A percentile compares a stretch with the other conserved stretches of the same genome.
These are phyloP conservation scores for Pilaira anomala DNA, from an alignment of 192 early-diverging fungal genomes.

Conservation along the genomic window DNA sequence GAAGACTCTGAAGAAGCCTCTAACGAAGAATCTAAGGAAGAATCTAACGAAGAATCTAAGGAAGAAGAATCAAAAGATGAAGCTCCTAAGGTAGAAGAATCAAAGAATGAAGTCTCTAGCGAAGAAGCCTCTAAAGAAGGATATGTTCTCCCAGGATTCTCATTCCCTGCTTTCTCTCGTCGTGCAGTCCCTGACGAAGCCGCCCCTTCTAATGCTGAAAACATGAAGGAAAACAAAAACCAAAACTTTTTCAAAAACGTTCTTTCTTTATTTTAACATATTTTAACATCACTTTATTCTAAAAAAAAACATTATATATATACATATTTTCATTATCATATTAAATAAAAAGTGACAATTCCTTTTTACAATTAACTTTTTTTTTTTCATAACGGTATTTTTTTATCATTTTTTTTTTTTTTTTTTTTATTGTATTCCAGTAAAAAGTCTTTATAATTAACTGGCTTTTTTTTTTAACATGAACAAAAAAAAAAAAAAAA, in stretches of 20 bases:
- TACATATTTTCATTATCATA: too few relatives aligned
- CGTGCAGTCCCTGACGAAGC: neutral
- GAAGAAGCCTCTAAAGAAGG: neutral
- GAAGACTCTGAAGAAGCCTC: neutral
- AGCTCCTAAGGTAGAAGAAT: too few relatives aligned
- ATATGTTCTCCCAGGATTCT: neutral
- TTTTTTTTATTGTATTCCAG: too few relatives aligned
- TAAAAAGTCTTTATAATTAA: neutral
- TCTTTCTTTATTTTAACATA: neutral
- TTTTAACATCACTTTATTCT: too few relatives aligned
- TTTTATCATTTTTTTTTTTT: neutral
- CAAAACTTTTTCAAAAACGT: neutral
- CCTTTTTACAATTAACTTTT: neutral
- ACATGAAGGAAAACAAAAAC: neutral
- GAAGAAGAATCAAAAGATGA: neutral
- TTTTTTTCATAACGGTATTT: neutral
- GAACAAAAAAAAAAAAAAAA: neutral
- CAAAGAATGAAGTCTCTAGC: too few relatives aligned
- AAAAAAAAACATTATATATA: too few relatives aligned
- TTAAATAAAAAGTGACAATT: too few relatives aligned
- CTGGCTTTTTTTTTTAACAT: neutral
- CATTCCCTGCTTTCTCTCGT: constrained; percentile 8
- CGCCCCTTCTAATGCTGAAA: neutral
- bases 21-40: too few relatives aligned
- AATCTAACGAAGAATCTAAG: too few relatives aligned